Base-by-base conservation (phyloP, 2,329 filamentous ascomycete genomes). In the Epichloe brachyelytri region DNA sequence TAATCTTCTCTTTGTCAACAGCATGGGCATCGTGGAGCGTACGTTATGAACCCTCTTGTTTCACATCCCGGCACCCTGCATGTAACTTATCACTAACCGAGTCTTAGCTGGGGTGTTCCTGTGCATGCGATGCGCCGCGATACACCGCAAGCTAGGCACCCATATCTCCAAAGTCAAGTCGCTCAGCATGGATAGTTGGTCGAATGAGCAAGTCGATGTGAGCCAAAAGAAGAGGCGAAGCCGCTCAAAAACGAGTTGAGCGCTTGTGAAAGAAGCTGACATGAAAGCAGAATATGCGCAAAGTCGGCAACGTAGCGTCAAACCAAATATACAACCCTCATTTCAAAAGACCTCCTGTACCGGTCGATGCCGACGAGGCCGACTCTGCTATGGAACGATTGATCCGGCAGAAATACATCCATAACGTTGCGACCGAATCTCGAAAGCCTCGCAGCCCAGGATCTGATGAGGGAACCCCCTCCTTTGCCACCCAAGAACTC, bases 151-250 rank as follows among this genome's bases (percentile, higher is more conserved):
- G 71, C 76, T 98, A 62, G 93, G 93, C 55, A 97, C 93, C 40
- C 93, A 98, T 68, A 88, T 98, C 56, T 96, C 90, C 58, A 98
- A 98, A 68, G 89, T 98, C 73, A 98, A 98, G 70, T 97, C 90
- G 38, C 70, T 98, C 71, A 97, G 86, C 68, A 97, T 98, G 90
- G 93, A 98, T 70, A 93, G 85, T 59, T 98, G 93, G 93, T 83
- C 86, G 46, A 84, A 85, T 62, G 93, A 97, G 54, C 93, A 98
- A 71, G 90, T 98, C 56, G 93, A 98, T 71, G 90, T 95, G 40
- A 49, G 48, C 22, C 30, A 5, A 22, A 74, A 70, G 79, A 53
- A 37, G 8, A 30, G 8, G 38, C 11, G 43, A 33, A 33, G 30
- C 14, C 15, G 26, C 6, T 12, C 19, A 33, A 17, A 17, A n/a